These are phyloP conservation scores for Chenopodium formosanum DNA, from an alignment of 148 eudicot species.

Conservation along the genomic window DNA sequence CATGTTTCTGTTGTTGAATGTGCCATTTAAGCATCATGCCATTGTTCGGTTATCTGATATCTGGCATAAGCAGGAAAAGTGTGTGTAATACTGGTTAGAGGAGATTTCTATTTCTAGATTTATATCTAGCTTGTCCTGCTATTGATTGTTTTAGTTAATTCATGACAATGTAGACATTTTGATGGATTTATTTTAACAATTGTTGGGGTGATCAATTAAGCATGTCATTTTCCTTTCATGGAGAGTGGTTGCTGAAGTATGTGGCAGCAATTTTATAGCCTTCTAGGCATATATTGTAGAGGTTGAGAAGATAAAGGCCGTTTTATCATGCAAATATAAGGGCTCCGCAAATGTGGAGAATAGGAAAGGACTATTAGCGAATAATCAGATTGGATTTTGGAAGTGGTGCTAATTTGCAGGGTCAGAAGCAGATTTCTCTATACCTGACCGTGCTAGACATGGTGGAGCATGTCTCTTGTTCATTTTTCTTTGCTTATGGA, in stretches of 20 bases:
- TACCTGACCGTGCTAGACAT: not conserved
- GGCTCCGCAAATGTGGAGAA: not conserved
- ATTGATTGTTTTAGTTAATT: not conserved
- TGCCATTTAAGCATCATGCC: not conserved
- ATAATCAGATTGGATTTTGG: not conserved
- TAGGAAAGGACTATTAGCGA: not conserved
- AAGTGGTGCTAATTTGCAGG: not conserved
- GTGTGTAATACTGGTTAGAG: not conserved
- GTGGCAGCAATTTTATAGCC: not conserved
- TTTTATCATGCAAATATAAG: not conserved
- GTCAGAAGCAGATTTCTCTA: not conserved
- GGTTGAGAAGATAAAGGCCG: not conserved
- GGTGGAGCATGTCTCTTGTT: not conserved
- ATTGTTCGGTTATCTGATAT: not conserved
- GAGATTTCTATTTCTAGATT: not conserved
- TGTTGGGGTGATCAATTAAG: not conserved
- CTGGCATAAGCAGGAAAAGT: not conserved
- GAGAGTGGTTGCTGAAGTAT: not conserved
- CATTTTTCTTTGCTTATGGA: not conserved
- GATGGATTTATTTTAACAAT: not conserved
- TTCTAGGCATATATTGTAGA: not conserved
- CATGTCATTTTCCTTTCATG: not conserved
- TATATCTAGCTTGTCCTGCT: not conserved
- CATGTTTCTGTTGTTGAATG: not conserved
- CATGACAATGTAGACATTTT: not conserved